Conservation (phyloP, 2,329 filamentous ascomycete genomes). For the Claviceps lovelessii region DNA sequence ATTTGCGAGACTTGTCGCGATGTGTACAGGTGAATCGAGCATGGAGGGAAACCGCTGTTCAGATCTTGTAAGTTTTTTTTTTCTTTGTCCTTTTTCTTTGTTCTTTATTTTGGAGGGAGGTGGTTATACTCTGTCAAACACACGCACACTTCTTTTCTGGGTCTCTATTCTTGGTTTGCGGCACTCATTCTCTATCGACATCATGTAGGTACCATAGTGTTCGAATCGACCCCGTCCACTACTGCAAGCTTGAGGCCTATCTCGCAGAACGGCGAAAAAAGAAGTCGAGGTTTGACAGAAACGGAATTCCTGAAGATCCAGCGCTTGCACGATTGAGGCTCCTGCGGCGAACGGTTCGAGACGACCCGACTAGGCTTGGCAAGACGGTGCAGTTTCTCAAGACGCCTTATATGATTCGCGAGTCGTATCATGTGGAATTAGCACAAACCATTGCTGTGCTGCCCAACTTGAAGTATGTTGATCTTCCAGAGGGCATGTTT, state of each 20-base stretch:
- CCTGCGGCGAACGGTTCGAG: constrained; percentile 68
- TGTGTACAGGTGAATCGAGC: constrained; percentile 59
- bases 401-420: constrained; percentile 86
- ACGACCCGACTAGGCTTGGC: constrained; percentile 55
- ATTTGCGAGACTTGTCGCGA: constrained; percentile 74
- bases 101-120: not conserved
- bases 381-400: constrained; percentile 65
- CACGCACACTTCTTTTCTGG: not conserved
- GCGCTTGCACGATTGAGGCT: constrained; percentile 62
- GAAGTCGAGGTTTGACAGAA: constrained; percentile 57
- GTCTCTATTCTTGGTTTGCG: too few species aligned
- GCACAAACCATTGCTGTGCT: constrained; percentile 75
- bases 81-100: not conserved
- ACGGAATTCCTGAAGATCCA: constrained; percentile 68
- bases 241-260: constrained; percentile 74
- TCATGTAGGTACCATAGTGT: constrained; percentile 64
- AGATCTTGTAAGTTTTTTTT: constrained; percentile 43
- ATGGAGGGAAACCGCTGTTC: constrained; percentile 46
- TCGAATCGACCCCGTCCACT: constrained; percentile 86
- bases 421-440: constrained; percentile 70
- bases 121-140: too few species aligned
- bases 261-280: constrained; percentile 68
- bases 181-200: not conserved
- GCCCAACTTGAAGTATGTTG: constrained; percentile 75
- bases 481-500: constrained; percentile 79